Conservation (phyloP, 139 green algal genomes). For the Chlamydomonas sp. region DNA sequence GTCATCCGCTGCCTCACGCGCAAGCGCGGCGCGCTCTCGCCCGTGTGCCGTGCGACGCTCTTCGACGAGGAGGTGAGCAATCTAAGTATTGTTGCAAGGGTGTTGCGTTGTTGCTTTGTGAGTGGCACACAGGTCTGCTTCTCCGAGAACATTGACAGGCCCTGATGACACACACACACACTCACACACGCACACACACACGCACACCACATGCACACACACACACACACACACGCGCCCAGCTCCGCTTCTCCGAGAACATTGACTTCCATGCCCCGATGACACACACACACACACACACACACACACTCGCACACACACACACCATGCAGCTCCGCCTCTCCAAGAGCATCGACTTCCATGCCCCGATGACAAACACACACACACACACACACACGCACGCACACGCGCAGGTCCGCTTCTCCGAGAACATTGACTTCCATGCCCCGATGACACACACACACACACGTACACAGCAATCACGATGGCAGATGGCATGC, state of each 20-base stretch:
- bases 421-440: constrained; percentile 63
- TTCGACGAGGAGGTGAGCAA: constrained; percentile 25
- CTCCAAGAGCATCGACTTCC: constrained; percentile 63
- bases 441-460: constrained; percentile 70
- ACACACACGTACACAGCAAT: too few relatives aligned
- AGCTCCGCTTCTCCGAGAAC: constrained; percentile 44
- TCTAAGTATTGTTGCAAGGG: too few relatives aligned
- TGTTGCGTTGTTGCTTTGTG: background rate
- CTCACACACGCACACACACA: too few relatives aligned
- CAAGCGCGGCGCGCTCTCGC: constrained; percentile 52
- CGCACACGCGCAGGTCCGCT: constrained; percentile 32
- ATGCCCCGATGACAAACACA: constrained; percentile 69
- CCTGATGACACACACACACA: too few relatives aligned
- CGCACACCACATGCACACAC: too few relatives aligned
- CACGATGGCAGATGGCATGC: too few relatives aligned
- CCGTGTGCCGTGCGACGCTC: constrained; percentile 54
- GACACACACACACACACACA: too few relatives aligned
- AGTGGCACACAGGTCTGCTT: too few relatives aligned
- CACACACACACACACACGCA: too few relatives aligned
- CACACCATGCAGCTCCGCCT: constrained; percentile 33
- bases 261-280: constrained; percentile 71
- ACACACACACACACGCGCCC: too few relatives aligned
- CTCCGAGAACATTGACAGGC: constrained; percentile 69
- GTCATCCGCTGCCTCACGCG: constrained; percentile 79
- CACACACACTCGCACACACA: too few relatives aligned